A percentile compares a stretch with the other conserved stretches of the same genome.
Conservation (phyloP, 805 yeast genomes). For the Candida boidinii region DNA sequence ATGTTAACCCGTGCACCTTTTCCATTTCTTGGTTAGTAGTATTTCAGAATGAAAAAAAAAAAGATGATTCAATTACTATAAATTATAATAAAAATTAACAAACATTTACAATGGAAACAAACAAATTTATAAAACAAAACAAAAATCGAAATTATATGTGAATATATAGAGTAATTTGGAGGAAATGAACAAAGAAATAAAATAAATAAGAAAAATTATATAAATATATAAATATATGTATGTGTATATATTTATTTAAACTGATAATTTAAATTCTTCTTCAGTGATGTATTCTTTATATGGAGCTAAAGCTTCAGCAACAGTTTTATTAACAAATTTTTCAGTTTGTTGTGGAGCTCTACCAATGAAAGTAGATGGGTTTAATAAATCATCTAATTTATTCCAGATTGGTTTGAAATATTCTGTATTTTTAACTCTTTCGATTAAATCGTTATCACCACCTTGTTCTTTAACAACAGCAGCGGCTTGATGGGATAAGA, state of each 20-base stretch:
- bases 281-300: slow-evolving; percentile 49
- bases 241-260: slow-evolving; percentile 29
- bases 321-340: slow-evolving; percentile 81
- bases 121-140: too few relatives aligned
- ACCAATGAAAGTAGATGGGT: slow-evolving; percentile 93
- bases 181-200: too few relatives aligned
- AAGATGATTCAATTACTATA: too few relatives aligned
- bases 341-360: slow-evolving; percentile 98
- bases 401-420: slow-evolving; percentile 87
- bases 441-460: slow-evolving; percentile 95
- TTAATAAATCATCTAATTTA: slow-evolving; percentile 72
- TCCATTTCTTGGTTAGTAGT: too few relatives aligned
- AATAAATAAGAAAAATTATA: too few relatives aligned
- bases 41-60: too few relatives aligned
- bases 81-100: too few relatives aligned
- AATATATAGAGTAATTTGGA: too few relatives aligned
- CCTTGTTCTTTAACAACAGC: slow-evolving; percentile 97
- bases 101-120: too few relatives aligned
- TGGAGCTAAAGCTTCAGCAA: slow-evolving; percentile 71
- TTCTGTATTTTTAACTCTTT: slow-evolving; percentile 66
- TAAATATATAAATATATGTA: too few relatives aligned
- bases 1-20: too few relatives aligned
- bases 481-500: slow-evolving; percentile 93
- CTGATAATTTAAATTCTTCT: slow-evolving; percentile 72
- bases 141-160: too few relatives aligned